Evolutionary conservation across 805 yeast species (phyloP).

Genomic region (Metschnikowia similis): DNA sequence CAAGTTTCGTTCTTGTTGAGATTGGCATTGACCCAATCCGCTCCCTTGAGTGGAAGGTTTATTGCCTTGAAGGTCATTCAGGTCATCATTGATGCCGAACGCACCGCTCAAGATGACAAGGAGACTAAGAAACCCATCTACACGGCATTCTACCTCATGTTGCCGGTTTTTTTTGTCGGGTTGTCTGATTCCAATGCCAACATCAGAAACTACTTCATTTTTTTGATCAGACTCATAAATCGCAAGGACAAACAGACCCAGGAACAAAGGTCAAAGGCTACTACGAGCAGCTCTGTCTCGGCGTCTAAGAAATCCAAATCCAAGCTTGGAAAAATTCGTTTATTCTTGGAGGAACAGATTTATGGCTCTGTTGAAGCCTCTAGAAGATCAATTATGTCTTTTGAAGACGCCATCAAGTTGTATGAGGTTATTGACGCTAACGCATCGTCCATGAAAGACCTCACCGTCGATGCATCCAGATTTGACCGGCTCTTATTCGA

Average conservation of each 20-base stretch:
- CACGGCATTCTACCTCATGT: slow-evolving; percentile 39
- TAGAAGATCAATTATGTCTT: slow-evolving; percentile 53
- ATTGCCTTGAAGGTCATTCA: slow-evolving; percentile 43
- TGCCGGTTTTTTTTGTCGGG: slow-evolving; percentile 56
- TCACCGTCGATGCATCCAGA: slow-evolving; percentile 25
- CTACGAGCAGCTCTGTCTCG: not conserved
- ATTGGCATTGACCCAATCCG: slow-evolving; percentile 50
- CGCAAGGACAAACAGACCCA: slow-evolving; percentile 28
- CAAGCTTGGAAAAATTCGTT: slow-evolving; percentile 4
- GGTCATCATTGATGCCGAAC: slow-evolving; percentile 26
- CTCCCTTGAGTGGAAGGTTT: slow-evolving; percentile 56
- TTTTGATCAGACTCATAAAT: slow-evolving; percentile 11
- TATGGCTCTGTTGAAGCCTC: slow-evolving; percentile 49
- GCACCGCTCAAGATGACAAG: slow-evolving; percentile 11
- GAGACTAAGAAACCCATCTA: slow-evolving; percentile 22
- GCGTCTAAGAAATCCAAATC: slow-evolving; percentile 1
- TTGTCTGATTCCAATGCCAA: slow-evolving; percentile 47
- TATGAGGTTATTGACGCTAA: slow-evolving; percentile 25
- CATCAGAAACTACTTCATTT: slow-evolving; percentile 39
- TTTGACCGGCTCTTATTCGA: slow-evolving; percentile 24
- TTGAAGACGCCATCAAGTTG: slow-evolving; percentile 55
- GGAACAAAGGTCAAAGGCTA: not conserved
- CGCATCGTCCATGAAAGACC: slow-evolving; percentile 19
- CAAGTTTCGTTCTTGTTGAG: slow-evolving; percentile 58
- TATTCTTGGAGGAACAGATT: slow-evolving; percentile 50